These are phyloP conservation scores for Trichosanthes cucumerina DNA, from an alignment of 306 rosid genomes.

Conservation along the genomic window DNA sequence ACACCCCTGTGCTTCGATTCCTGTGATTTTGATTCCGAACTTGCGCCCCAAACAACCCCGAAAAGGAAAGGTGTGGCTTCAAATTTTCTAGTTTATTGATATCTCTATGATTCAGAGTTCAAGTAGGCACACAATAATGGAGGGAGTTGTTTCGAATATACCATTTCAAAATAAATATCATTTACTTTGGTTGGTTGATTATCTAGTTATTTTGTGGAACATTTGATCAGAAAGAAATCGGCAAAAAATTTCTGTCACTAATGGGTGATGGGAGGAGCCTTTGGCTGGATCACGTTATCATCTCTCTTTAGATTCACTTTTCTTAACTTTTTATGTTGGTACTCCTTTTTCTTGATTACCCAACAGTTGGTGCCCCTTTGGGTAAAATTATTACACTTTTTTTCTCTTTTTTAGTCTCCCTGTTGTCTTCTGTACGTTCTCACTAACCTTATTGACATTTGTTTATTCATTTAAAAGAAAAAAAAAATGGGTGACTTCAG, in stretches of 20 bases:
- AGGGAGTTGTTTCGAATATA: not conserved
- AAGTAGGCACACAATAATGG: too few species aligned
- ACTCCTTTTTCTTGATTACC: not conserved
- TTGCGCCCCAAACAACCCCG: too few species aligned
- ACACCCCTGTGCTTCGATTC: too few species aligned
- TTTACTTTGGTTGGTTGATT: not conserved
- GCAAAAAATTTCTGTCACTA: not conserved
- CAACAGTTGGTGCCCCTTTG: not conserved
- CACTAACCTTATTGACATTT: not conserved
- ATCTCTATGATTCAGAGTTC: not conserved
- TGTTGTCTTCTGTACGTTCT: not conserved
- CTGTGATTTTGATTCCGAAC: too few species aligned
- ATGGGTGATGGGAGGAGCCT: not conserved
- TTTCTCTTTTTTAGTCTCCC: not conserved
- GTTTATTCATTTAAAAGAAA: not conserved
- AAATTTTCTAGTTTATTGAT: not conserved
- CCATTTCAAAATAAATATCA: not conserved
- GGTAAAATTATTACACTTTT: not conserved
- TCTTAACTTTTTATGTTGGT: not conserved
- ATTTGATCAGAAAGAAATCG: not conserved
- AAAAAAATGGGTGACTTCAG: not conserved
- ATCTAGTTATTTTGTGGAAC: not conserved
- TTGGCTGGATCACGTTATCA: not conserved
- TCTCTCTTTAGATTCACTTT: not conserved
- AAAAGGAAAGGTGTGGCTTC: not conserved